Conservation (phyloP, 139 green algal species). For the Coelastrella sp. region DNA sequence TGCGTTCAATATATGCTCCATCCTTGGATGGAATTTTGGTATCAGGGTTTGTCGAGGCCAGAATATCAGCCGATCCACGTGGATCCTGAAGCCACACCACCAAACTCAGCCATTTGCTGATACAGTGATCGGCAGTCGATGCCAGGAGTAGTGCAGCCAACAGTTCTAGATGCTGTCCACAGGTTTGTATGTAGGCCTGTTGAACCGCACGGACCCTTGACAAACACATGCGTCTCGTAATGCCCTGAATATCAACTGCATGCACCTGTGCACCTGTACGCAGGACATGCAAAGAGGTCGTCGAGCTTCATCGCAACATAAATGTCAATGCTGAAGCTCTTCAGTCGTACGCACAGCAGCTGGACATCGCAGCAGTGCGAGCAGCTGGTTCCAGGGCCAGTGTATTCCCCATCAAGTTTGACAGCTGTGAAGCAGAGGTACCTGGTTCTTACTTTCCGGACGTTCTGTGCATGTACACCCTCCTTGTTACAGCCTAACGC, state of each 20-base stretch:
- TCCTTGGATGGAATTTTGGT: no score
- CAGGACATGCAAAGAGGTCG: slow-evolving; percentile 18
- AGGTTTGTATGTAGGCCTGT: background rate
- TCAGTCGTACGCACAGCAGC: background rate
- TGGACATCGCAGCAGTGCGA: slow-evolving; percentile 26
- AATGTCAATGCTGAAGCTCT: background rate
- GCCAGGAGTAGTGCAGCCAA: slow-evolving; percentile 21
- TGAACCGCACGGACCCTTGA: background rate
- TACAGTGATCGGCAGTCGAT: no score
- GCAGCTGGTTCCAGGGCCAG: slow-evolving; percentile 15
- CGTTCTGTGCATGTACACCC: background rate
- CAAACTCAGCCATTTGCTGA: no score
- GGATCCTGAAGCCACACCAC: no score
- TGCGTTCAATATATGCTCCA: no score
- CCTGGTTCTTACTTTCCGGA: no score
- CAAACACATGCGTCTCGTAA: no score
- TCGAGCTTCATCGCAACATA: background rate
- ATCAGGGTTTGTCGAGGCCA: background rate
- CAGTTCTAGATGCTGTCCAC: slow-evolving; percentile 29
- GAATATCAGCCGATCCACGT: no score
- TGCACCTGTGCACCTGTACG: background rate
- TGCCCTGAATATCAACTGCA: background rate
- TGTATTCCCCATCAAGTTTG: slow-evolving; percentile 65
- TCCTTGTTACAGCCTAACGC: background rate
- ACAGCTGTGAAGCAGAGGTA: slow-evolving; percentile 65